These are phyloP conservation scores for Saturnispora zaruensis DNA, from an alignment of 805 yeast species.

Conservation along the genomic window DNA sequence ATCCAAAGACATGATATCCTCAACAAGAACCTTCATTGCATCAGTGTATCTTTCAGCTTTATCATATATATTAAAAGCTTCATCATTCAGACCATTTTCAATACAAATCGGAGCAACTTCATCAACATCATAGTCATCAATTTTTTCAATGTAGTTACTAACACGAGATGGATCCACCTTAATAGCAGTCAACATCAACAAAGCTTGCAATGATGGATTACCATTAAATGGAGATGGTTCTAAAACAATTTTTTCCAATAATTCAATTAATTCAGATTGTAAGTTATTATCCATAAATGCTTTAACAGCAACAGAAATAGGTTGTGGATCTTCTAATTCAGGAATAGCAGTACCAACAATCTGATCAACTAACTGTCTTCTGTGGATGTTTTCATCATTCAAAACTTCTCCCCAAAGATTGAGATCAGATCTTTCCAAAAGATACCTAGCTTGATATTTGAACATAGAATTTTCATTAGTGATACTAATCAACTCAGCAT, in stretches of 20 bases:
- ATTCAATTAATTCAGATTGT: conserved; percentile 87
- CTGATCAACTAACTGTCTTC: conserved; percentile 88
- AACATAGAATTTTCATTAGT: conserved; percentile 97
- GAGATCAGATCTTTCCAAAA: conserved; percentile 80
- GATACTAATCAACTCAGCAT: conserved; percentile 78
- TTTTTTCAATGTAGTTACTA: conserved; percentile 70
- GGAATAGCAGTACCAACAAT: conserved; percentile 95
- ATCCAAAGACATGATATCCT: conserved; percentile 87
- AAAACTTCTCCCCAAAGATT: conserved; percentile 77
- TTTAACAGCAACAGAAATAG: conserved; percentile 86
- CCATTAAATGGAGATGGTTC: conserved; percentile 97
- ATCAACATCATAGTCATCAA: conserved; percentile 83
- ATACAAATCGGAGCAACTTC: conserved; percentile 91
- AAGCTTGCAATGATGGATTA: conserved; percentile 89
- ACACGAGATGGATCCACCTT: conserved; percentile 90
- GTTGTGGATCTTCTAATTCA: conserved; percentile 86
- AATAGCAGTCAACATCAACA: conserved; percentile 87
- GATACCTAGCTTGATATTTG: conserved; percentile 97
- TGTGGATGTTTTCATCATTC: conserved; percentile 65
- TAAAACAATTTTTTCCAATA: conserved; percentile 88
- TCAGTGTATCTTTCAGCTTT: conserved; percentile 68
- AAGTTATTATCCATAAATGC: conserved; percentile 94
- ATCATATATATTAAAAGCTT: conserved; percentile 87
- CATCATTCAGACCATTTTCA: conserved; percentile 83
- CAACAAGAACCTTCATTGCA: conserved; percentile 87